Evolutionary conservation across 441 rosid genomes (phyloP), one percentile per base, ranked within the genome.

Genomic region (Syzygium malaccense): DNA sequence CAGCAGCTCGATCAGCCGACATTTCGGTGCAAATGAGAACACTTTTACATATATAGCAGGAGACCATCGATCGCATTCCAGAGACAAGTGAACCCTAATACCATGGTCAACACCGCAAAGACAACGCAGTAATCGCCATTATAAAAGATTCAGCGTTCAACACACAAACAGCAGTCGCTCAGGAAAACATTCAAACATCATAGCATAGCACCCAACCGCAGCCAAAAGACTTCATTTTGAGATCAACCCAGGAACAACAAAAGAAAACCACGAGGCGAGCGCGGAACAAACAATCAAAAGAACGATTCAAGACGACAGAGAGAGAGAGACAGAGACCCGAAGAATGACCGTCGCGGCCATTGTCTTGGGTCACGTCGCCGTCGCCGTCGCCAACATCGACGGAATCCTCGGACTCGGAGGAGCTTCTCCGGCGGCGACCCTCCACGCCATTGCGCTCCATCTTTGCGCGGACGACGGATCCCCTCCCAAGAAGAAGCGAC

Each of bases 281-380:
- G 71, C 37, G 23, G 55, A 68, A 53, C 15, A 55, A 64, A n/a
- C 25, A 20, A 55, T 32, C 55, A 57, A 17, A 45, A 45, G 48
- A 66, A 28, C 30, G 54, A 49, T 85, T 41, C 64, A 45, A 28
- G 53, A 90, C 25, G 32, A 32, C 25, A 25, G 56, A 51, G 53
- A n/a, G 37, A 62, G 83, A 41, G 32, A n/a, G 5, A 64, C 87
- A 9, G 48, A 88, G 85, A 93, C 95, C 94, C 12, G 92, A 49
- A 62, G 93, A 90, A 88, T 55, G 71, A 49, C 91, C 84, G 30
- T 87, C 51, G 66, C 55, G 88, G 89, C 86, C 87, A 55, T 89
- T 86, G 51, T 28, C 51, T 45, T 75, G 10, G 83, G 83, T 75
- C 18, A 85, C 87, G 79, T 55, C 75, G 14, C 55, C 57, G 88